Base-by-base conservation (phyloP, 768 basidiomycete species). In the Mycena maculata region DNA sequence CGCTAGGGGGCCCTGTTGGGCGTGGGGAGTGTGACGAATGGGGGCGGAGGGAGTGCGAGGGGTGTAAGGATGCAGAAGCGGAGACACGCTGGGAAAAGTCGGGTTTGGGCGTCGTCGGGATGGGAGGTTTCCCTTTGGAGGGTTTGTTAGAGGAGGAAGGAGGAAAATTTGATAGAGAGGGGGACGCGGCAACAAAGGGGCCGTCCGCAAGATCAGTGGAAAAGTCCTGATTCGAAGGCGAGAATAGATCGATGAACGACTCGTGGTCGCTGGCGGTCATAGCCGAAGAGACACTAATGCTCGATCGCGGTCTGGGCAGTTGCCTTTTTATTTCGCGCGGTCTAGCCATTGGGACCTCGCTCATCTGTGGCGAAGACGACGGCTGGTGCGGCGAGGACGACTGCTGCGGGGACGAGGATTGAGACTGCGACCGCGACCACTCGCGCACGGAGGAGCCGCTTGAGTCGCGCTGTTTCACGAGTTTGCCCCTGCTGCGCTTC, bases 31-130 rank as follows among this genome's bases (percentile, higher is more conserved):
- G n/a, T n/a, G n/a, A n/a, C n/a, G n/a, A n/a, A n/a, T n/a, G 33
- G 27, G 52, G 22, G 30, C 31, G 8, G 66, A 45, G 25, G 60
- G 16, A 6, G 44, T 39, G 20, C 41, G 28, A 25, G 66, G 45
- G 45, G 68, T 68, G 63, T 41, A 41, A 27, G 25, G 54, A 31
- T 11, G n/a, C 15, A 58, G 28, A 7, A 42, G 59, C 36, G 1
- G 50, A 33, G 55, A n/a, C n/a, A n/a, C 67, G 78, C 15, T 69
- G 73, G 20, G 71, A 73, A 66, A 86, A 86, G 44, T 77, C 65
- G 7, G 85, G 84, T 64, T 86, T 89, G 12, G 86, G 81, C 3
- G 79, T 77, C 16, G 81, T 82, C 0, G 85, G 83, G 42, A 86
- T 47, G 12, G 84, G 83, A 3, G 85, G 84, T 70, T 85, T 86